Conservation (phyloP, 176 grass and related monocot genomes). For the Chrysopogon serrulatus region DNA sequence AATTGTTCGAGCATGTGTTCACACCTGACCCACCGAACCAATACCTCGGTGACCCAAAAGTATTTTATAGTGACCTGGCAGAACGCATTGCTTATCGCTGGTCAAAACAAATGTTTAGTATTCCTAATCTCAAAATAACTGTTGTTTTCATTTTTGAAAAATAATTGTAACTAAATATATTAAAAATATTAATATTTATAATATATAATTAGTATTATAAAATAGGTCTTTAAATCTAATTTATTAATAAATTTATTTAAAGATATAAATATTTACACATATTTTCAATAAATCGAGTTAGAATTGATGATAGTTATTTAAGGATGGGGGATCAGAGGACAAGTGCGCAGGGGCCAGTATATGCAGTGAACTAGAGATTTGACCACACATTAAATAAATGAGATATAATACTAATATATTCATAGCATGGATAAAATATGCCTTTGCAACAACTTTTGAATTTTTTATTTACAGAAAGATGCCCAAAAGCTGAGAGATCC, state of each 20-base stretch:
- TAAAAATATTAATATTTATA: too few relatives aligned
- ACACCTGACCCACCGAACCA: neutral
- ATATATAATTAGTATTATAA: too few relatives aligned
- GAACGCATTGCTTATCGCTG: neutral
- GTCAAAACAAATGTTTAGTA: neutral
- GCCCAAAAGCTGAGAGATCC: neutral
- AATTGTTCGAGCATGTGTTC: neutral
- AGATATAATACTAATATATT: neutral
- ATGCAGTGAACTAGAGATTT: neutral
- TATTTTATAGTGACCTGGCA: neutral
- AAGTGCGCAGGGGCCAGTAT: neutral
- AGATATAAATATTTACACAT: too few relatives aligned
- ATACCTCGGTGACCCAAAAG: neutral
- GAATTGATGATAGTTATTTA: too few relatives aligned
- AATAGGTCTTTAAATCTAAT: too few relatives aligned
- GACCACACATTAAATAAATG: neutral
- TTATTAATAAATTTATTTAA: too few relatives aligned
- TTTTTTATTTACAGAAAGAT: conserved; percentile 6
- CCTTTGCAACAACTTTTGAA: neutral
- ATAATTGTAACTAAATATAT: too few relatives aligned
- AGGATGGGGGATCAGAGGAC: too few relatives aligned
- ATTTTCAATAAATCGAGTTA: too few relatives aligned
- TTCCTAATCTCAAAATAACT: too few relatives aligned
- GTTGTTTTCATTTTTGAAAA: too few relatives aligned
- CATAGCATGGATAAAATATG: neutral